These are phyloP conservation scores for Fragaria nilgerrensis DNA, from an alignment of 306 rosid species.

Conservation along the genomic window DNA sequence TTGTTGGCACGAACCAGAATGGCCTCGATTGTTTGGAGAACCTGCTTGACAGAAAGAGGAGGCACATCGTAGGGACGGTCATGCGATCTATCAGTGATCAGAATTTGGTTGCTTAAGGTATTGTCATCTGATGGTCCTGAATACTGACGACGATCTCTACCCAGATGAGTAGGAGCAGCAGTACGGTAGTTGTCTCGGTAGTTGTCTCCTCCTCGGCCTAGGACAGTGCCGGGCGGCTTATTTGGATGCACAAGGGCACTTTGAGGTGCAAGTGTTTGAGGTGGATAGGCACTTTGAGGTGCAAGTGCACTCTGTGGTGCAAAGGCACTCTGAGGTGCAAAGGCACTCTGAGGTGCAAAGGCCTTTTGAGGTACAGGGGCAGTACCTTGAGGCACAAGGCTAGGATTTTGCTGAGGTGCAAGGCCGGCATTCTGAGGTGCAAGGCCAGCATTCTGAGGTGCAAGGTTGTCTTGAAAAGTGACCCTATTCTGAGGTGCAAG, in stretches of 20 bases:
- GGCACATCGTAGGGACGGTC: conserved; percentile 12
- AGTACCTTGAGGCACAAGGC: neutral
- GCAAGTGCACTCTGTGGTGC: neutral
- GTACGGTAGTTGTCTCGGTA: neutral
- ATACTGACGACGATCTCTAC: conserved; percentile 8
- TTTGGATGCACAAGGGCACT: neutral
- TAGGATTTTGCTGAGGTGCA: neutral
- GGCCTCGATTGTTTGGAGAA: conserved; percentile 49
- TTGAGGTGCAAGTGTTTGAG: neutral
- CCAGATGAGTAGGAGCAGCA: neutral
- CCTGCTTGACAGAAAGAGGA: conserved; percentile 24
- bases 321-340: neutral
- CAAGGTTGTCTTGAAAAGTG: too few relatives aligned
- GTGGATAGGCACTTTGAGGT: neutral
- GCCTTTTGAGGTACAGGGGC: neutral
- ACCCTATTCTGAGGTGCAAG: neutral
- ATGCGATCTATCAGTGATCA: conserved; percentile 9
- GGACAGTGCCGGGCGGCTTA: neutral
- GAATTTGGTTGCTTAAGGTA: conserved; percentile 14
- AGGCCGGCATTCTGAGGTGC: neutral
- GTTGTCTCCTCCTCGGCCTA: neutral
- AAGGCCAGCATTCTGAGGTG: neutral
- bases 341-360: neutral
- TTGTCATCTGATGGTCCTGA: neutral
- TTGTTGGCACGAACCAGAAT: conserved; percentile 33